These are phyloP conservation scores for Akanthomyces muscarius DNA, from an alignment of 2,329 filamentous ascomycete species.

Conservation along the genomic window DNA sequence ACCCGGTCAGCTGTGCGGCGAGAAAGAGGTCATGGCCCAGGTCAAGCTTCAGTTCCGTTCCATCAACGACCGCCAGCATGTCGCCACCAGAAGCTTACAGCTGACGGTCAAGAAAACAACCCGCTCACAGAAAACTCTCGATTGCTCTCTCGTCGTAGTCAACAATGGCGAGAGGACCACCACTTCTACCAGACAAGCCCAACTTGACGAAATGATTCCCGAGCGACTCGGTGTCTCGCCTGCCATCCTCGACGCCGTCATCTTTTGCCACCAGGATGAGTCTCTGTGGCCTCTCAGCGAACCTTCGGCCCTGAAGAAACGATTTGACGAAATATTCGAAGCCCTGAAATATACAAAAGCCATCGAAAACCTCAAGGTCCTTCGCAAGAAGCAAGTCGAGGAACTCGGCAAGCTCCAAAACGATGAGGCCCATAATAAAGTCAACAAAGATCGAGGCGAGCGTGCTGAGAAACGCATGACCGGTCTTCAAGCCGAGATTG, in stretches of 20 bases:
- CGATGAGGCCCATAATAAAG: slow-evolving; percentile 72
- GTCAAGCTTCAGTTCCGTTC: slow-evolving; percentile 85
- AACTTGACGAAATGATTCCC: slow-evolving; percentile 81
- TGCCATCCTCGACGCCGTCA: slow-evolving; percentile 88
- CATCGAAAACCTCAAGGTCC: slow-evolving; percentile 86
- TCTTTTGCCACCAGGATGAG: slow-evolving; percentile 98
- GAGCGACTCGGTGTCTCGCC: slow-evolving; percentile 83
- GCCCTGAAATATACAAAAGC: slow-evolving; percentile 95
- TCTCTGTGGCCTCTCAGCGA: slow-evolving; percentile 96
- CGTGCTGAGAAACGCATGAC: slow-evolving; percentile 62
- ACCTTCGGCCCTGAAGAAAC: slow-evolving; percentile 79
- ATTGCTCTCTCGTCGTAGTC: slow-evolving; percentile 70
- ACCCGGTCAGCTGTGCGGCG: slow-evolving; percentile 60
- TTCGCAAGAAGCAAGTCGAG: slow-evolving; percentile 78
- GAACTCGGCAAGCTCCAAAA: slow-evolving; percentile 69
- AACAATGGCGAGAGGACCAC: slow-evolving; percentile 76
- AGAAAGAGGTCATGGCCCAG: slow-evolving; percentile 85
- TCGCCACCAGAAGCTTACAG: slow-evolving; percentile 78
- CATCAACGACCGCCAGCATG: slow-evolving; percentile 73
- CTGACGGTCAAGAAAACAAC: slow-evolving; percentile 80
- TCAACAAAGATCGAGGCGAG: slow-evolving; percentile 80
- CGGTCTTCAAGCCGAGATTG: slow-evolving; percentile 63
- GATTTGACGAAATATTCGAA: slow-evolving; percentile 97
- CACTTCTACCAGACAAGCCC: slow-evolving; percentile 73
- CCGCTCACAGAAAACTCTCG: slow-evolving; percentile 76